phyloP scores from a whole-genome alignment of 331 rosid genomes.

The Saraca asoca region DNA sequence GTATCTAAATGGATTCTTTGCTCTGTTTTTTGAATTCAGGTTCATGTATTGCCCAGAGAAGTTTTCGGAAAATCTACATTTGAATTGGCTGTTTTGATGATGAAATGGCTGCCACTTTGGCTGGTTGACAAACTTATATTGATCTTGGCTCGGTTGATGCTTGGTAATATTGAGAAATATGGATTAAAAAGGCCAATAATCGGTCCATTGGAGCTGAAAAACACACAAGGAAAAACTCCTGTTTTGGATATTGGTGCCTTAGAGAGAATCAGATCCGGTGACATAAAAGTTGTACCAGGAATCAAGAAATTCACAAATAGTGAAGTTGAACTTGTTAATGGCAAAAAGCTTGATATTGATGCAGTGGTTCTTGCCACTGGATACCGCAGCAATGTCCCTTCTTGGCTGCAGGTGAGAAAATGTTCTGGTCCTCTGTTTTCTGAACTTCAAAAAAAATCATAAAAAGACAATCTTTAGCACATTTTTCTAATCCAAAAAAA shows the following conservation, averaged over 20 bases:
- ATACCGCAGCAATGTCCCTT: slow-evolving; percentile 93
- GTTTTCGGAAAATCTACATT: slow-evolving; percentile 78
- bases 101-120: slow-evolving; percentile 91
- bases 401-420: slow-evolving; percentile 92
- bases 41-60: slow-evolving; percentile 88
- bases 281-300: slow-evolving; percentile 72
- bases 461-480: background rate
- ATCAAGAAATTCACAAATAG: slow-evolving; percentile 53
- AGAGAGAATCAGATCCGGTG: slow-evolving; percentile 78
- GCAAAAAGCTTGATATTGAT: slow-evolving; percentile 65
- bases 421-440: slow-evolving; percentile 34
- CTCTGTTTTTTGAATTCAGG: slow-evolving; percentile 56
- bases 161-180: slow-evolving; percentile 67
- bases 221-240: slow-evolving; percentile 91
- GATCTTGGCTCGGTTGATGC: slow-evolving; percentile 67
- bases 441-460: background rate
- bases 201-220: slow-evolving; percentile 82
- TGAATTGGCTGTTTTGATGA: slow-evolving; percentile 66
- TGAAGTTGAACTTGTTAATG: slow-evolving; percentile 65
- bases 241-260: slow-evolving; percentile 85
- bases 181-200: slow-evolving; percentile 75
- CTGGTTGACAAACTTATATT: slow-evolving; percentile 72
- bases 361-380: slow-evolving; percentile 87
- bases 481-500: slow-evolving; percentile 1
- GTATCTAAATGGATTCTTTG: slow-evolving; percentile 38